Evolutionary conservation across 768 basidiomycete species (phyloP).

Genomic region (Rhizopogon vesiculosus): DNA sequence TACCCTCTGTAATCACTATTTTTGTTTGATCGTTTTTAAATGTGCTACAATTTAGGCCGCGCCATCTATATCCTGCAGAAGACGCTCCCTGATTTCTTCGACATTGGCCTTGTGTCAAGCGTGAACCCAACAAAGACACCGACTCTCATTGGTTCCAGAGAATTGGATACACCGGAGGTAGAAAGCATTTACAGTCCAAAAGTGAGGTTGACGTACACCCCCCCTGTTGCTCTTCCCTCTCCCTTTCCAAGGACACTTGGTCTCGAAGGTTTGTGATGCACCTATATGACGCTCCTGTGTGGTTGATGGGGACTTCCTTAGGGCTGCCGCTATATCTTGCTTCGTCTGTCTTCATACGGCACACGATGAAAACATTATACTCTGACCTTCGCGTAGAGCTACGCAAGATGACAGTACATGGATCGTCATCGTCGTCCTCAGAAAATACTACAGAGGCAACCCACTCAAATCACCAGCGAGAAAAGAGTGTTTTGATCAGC

Average conservation of each 20-base stretch:
- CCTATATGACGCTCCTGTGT: not conserved
- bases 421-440: conserved; percentile 6
- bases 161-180: conserved; percentile 16
- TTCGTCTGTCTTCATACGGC: conserved; percentile 64
- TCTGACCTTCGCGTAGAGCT: conserved; percentile 57
- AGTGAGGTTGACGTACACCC: conserved; percentile 62
- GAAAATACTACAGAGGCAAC: not conserved
- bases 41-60: conserved; percentile 42
- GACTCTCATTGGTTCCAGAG: conserved; percentile 15
- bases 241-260: conserved; percentile 68
- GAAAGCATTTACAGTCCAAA: conserved; percentile 59
- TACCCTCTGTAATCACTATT: not conserved
- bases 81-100: conserved; percentile 72
- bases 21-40: not conserved
- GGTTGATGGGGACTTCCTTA: conserved; percentile 15
- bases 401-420: conserved; percentile 37
- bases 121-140: conserved; percentile 43
- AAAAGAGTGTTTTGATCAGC: conserved; percentile 55
- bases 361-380: conserved; percentile 73
- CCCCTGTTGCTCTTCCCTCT: conserved; percentile 57
- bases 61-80: conserved; percentile 63
- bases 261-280: conserved; percentile 53
- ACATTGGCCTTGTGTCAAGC: conserved; percentile 55
- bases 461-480: conserved; percentile 29
- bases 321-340: conserved; percentile 71